Evolutionary conservation across 2,329 filamentous ascomycete species (phyloP), one percentile per base, ranked within the genome.

Genomic region (Trematosphaeria pertusa): DNA sequence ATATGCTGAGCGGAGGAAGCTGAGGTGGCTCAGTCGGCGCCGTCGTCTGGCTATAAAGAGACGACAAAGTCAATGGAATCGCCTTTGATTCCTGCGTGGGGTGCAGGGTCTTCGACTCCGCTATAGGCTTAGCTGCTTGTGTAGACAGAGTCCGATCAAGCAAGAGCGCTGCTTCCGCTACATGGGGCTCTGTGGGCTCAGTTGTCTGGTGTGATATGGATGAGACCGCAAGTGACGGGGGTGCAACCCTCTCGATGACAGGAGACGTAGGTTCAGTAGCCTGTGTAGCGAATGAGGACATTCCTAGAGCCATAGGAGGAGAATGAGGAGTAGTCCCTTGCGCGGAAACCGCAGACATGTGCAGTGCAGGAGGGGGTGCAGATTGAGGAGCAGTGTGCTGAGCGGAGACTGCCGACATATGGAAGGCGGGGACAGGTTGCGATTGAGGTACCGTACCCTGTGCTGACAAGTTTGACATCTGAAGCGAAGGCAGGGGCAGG

Each of bases 211-310:
- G 63, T 20, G 54, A 43, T 41, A 69, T 62, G 2, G 57, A 52
- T 11, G 67, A 70, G 5, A 63, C 32, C 28, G 55, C 46, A 14
- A 68, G 46, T 42, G 70, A 61, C 24, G 62, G 59, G 7, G 52
- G 31, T 12, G 65, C 39, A 7, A 36, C 56, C 61, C 65, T 66
- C 37, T 70, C 64, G 5, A 59, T 49, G 10, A 61, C 47, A 11
- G 72, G 58, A n/a, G 50, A 52, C 11, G 59, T 33, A 32, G 62
- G 72, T 37, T 72, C 69, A 9, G 58, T 59, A 12, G 31, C 48
- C 28, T 58, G 56, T 22, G 52, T 22, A 9, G 50, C 47, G 22
- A 59, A 41, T 12, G 48, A 42, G 12, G 59, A 60, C 20, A 54
- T 38, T 7, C 47, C 18, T 24, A 57, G 54, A 7, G 43, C 32